Base-by-base conservation (phyloP, 75 land plant genomes). In the Selaginella moellendorffii region DNA sequence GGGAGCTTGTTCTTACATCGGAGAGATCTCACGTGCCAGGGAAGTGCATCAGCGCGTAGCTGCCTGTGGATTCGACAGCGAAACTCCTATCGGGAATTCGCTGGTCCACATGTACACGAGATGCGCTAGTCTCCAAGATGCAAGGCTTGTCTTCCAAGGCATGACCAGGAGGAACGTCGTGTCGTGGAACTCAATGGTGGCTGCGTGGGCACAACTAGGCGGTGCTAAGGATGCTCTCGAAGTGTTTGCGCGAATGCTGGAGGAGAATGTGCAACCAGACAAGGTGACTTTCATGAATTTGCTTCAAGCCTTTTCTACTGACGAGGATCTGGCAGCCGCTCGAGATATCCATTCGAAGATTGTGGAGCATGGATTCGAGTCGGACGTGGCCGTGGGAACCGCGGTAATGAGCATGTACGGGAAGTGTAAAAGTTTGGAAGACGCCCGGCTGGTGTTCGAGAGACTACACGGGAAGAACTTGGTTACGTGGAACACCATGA, bases 331-430 rank as follows among this genome's bases (percentile, higher is more conserved):
- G 21, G 60, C 63, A 25, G 25, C 65, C 26, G 77, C 71, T 0
- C 2, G 36, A 9, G 24, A 20, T 2, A 28, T 70, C 24, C 72
- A 75, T 31, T 27, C 54, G 22, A 61, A 63, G 26, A 52, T 75
- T 23, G 53, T 2, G 1, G 29, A 69, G 21, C 10, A 19, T 5
- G 28, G 79, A 74, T 74, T 69, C 1, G 72, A 73, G 27, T 72
- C 52, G 29, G 67, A 71, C 23, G 54, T 65, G 21, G 72, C 69
- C 10, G 56, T 81, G 0, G 62, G 61, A 53, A 80, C 75, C 30
- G 64, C 77, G 22, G 52, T 80, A 52, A 68, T 82, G 14, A 63
- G 31, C 1, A 64, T 67, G 18, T 80, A 68, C 27, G 53, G 65
- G 14, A 72, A 64, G 0, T 60, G 69, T 72, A 66, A 70, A 24